A percentile compares a stretch with the other conserved stretches of the same genome.
Conservation (phyloP, 2,329 filamentous ascomycete species). For the Colletotrichum sp. region DNA sequence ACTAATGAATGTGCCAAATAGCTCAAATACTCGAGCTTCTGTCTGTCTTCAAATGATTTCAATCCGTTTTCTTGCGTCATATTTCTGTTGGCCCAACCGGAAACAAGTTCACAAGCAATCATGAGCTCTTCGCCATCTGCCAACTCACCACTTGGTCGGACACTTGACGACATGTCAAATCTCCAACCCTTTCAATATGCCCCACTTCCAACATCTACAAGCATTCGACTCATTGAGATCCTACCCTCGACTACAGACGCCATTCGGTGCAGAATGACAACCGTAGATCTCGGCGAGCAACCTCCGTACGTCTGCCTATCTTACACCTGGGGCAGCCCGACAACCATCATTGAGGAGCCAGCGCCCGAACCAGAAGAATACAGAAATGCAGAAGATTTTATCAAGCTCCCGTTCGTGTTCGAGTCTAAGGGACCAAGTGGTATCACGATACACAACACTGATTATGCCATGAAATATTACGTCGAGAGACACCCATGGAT, state of each 20-base stretch:
- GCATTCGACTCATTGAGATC: not conserved
- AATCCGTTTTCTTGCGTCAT: not conserved
- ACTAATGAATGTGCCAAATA: not conserved
- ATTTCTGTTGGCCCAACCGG: rapidly evolving
- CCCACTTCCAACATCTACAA: not conserved
- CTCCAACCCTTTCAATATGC: not conserved
- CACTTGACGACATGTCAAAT: not conserved
- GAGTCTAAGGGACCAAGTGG: not conserved
- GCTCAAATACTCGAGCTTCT: not conserved
- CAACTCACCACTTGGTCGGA: rapidly evolving
- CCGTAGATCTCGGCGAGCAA: not conserved
- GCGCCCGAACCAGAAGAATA: not conserved
- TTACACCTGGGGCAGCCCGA: not conserved
- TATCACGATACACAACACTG: not conserved
- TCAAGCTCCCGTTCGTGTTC: not conserved
- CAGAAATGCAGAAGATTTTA: not conserved
- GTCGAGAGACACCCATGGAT: not conserved
- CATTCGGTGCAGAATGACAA: not conserved
- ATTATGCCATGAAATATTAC: not conserved
- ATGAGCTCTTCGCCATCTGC: not conserved
- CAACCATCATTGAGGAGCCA: not conserved
- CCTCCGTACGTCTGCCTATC: not conserved
- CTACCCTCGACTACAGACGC: not conserved
- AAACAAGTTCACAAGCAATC: not conserved
- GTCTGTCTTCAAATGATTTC: rapidly evolving